These are phyloP conservation scores for Brassica hybrid DNA, from an alignment of 441 rosid species.

Conservation along the genomic window DNA sequence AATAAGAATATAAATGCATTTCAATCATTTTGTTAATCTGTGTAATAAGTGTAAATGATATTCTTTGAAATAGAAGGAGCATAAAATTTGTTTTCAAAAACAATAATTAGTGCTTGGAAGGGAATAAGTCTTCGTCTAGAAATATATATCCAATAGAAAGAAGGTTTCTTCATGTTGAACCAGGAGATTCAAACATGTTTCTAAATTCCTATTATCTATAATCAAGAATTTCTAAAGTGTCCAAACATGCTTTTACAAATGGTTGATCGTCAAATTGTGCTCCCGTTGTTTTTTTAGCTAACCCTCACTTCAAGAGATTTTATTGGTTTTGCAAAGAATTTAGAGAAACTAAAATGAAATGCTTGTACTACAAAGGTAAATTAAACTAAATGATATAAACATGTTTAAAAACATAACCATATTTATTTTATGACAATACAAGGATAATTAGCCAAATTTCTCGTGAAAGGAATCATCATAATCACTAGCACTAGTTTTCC, in stretches of 20 bases:
- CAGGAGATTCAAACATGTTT: constrained; percentile 1
- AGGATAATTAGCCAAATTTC: not conserved
- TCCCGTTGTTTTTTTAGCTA: not conserved
- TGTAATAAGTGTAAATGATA: not conserved
- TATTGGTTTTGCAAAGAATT: not conserved
- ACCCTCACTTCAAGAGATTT: not conserved
- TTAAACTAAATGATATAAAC: not conserved
- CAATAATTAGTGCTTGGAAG: not conserved
- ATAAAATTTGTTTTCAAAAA: not conserved
- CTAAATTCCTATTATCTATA: not conserved
- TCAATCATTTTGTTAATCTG: not conserved
- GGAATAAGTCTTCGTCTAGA: not conserved
- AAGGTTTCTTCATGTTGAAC: not conserved
- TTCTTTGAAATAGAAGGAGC: not conserved
- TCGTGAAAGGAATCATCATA: not conserved
- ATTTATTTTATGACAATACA: not conserved
- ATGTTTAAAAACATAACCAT: not conserved
- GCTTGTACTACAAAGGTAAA: not conserved
- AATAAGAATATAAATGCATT: too few relatives aligned
- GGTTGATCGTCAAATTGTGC: constrained; percentile 4
- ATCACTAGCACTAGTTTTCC: not conserved
- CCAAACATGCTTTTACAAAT: not conserved
- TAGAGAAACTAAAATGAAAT: not conserved
- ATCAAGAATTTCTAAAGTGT: not conserved
- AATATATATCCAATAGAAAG: not conserved